phyloP scores from a whole-genome alignment of 176 grass and related monocot species.

The Melocanna baccifera region DNA sequence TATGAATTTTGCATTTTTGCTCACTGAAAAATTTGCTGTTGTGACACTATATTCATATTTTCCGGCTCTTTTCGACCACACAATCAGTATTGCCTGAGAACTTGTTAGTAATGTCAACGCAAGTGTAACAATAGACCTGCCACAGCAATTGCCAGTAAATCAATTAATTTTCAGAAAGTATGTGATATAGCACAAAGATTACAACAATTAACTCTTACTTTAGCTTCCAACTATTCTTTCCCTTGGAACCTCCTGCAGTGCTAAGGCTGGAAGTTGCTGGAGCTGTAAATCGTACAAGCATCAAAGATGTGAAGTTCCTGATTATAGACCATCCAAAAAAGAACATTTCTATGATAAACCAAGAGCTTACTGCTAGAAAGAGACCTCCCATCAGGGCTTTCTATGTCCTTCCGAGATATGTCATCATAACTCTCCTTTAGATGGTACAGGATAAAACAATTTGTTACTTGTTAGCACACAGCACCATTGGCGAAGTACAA shows the following conservation, averaged over 20 bases:
- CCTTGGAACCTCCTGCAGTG: slow-evolving; percentile 30
- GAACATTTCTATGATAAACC: slow-evolving; percentile 10
- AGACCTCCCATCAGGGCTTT: slow-evolving; percentile 50
- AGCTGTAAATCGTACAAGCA: slow-evolving; percentile 23
- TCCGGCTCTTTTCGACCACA: slow-evolving; percentile 84
- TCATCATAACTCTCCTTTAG: slow-evolving; percentile 50
- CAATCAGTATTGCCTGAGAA: slow-evolving; percentile 95
- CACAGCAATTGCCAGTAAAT: slow-evolving; percentile 18
- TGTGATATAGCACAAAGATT: slow-evolving; percentile 9
- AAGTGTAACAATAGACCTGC: slow-evolving; percentile 72
- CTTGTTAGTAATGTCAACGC: slow-evolving; percentile 89
- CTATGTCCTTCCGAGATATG: slow-evolving; percentile 58
- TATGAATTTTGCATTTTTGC: slow-evolving; percentile 26
- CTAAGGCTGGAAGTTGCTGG: slow-evolving; percentile 21
- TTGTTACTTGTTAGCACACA: slow-evolving; percentile 11
- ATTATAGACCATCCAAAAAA: neutral
- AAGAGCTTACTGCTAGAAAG: slow-evolving; percentile 58
- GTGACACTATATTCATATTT: slow-evolving; percentile 96
- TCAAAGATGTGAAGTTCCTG: neutral
- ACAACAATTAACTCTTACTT: slow-evolving; percentile 52
- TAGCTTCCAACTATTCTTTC: slow-evolving; percentile 79
- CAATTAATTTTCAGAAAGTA: slow-evolving; percentile 4
- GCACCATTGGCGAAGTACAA: slow-evolving; percentile 2
- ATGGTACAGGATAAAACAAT: neutral
- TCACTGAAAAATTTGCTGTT: slow-evolving; percentile 93